A percentile compares a stretch with the other conserved stretches of the same genome.
Conservation (phyloP, 2,329 filamentous ascomycete species). For the Gaeumannomyces tritici region DNA sequence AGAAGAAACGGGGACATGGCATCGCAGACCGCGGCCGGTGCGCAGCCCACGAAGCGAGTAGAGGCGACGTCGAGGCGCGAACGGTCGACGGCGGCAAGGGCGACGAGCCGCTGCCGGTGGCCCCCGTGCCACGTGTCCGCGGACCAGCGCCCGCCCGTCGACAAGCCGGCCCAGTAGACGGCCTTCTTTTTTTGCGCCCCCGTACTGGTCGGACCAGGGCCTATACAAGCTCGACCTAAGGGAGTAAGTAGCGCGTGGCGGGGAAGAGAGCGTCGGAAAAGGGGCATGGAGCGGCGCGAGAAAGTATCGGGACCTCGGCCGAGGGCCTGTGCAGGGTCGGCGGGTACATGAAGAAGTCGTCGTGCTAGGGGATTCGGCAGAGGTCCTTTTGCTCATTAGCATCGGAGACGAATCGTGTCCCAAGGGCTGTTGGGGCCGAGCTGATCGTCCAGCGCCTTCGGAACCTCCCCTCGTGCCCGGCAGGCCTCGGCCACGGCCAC, state of each 20-base stretch:
- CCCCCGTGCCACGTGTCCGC: conserved; percentile 2
- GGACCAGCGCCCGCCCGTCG: conserved; percentile 7
- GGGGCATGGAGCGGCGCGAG: conserved; percentile 12
- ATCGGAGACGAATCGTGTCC: conserved; percentile 25
- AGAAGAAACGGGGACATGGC: conserved; percentile 5
- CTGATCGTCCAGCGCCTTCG: background rate
- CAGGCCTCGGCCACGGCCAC: background rate
- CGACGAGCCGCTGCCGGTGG: conserved; percentile 7
- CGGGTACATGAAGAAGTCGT: conserved; percentile 36
- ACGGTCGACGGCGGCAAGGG: conserved; percentile 3
- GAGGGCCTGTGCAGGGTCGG: conserved; percentile 29
- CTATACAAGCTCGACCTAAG: conserved; percentile 6
- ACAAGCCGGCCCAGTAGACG: conserved; percentile 8
- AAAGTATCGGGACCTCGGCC: conserved; percentile 34
- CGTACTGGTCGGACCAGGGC: conserved; percentile 2
- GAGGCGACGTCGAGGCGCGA: background rate
- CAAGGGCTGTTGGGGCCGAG: background rate
- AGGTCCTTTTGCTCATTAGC: conserved; percentile 21
- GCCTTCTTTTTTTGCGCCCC: conserved; percentile 8
- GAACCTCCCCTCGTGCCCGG: background rate
- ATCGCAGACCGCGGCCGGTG: conserved; percentile 4
- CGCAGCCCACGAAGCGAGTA: conserved; percentile 2
- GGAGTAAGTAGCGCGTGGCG: conserved; percentile 8
- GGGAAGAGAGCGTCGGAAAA: conserved; percentile 7
- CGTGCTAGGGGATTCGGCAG: conserved; percentile 34